Base-by-base conservation (phyloP, 306 rosid species). In the Citrullus amarus region DNA sequence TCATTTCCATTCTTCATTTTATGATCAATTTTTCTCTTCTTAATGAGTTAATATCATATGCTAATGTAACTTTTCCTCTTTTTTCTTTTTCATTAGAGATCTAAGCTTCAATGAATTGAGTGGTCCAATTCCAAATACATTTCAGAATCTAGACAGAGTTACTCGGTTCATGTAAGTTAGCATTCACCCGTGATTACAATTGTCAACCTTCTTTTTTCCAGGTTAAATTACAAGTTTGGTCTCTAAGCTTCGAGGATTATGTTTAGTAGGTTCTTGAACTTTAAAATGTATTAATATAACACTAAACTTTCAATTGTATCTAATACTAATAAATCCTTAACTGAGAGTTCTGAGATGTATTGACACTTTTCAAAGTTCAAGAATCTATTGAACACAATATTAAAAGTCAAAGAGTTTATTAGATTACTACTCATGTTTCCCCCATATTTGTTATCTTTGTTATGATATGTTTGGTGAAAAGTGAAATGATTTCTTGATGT, bases 51-150 rank as follows among this genome's bases (percentile, higher is more conserved):
- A 54, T 54, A 16, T 55, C 34, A 55, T 34, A 17, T 55, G 41
- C 51, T 11, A n/a, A 51, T 32, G 16, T 3, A 54, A 12, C n/a
- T 77, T 59, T 77, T 65, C 3, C 12, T 44, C 36, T 32, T 32
- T 32, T 32, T 44, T 44, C 6, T 5, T 5, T 48, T 61, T 10
- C 51, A 2, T 5, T 79, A 91, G 97, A 79, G 97, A 94, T 83
- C 76, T 94, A 79, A 94, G 98, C 88, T 94, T 86, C 81, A 94
- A 94, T 73, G 84, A 32, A 69, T 81, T 94, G 81, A 89, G 85
- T 1, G 97, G 93, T 81, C 14, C 79, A 79, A 82, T 94, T 82
- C 98, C 95, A 57, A 34, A 32, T 6, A 48, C 87, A 53, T 41
- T 89, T 83, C 16, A 73, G 73, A 44, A 9, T 18, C 75, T 71